A percentile compares a stretch with the other conserved stretches of the same genome.
Evolutionary conservation across 2,329 filamentous ascomycete genomes (phyloP).

Genomic region (Torrubiella hemipterigena): DNA sequence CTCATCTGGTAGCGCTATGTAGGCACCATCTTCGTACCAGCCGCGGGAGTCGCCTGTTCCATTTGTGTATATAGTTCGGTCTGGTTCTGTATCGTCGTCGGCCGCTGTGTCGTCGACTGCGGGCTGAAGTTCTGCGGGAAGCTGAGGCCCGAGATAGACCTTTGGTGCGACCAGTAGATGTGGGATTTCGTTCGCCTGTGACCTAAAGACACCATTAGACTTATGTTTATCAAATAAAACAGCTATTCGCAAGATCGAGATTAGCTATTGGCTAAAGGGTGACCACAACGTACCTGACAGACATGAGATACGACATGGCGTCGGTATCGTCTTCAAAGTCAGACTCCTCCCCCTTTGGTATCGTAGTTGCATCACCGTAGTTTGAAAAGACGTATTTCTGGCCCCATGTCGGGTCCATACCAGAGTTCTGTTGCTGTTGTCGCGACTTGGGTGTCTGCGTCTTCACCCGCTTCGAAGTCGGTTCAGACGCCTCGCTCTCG

Average conservation of each 20-base stretch:
- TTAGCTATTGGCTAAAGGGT: constrained; percentile 4
- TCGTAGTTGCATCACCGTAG: constrained; percentile 35
- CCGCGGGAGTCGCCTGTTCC: constrained; percentile 44
- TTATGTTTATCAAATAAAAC: no score
- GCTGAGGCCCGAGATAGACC: constrained; percentile 37
- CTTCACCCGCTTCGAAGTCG: constrained; percentile 15
- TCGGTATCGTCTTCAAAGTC: constrained; percentile 58
- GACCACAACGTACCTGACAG: constrained; percentile 49
- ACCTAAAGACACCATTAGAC: constrained; percentile 47
- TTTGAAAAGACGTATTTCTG: constrained; percentile 61
- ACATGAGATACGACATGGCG: constrained; percentile 57
- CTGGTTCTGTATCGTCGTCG: constrained; percentile 14
- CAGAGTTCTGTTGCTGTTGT: constrained; percentile 29
- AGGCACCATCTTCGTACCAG: constrained; percentile 69
- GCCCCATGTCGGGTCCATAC: constrained; percentile 54
- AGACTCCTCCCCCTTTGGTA: constrained; percentile 40
- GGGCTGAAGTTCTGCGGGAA: constrained; percentile 24
- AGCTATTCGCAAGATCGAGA: no score
- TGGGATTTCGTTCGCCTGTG: constrained; percentile 64
- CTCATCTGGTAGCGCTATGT: constrained; percentile 45
- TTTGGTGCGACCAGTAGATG: constrained; percentile 55
- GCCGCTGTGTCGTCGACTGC: constrained; percentile 17
- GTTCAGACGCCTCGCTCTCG: constrained; percentile 14
- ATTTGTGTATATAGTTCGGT: constrained; percentile 34
- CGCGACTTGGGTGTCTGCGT: constrained; percentile 20